phyloP scores from a whole-genome alignment of 495 filamentous ascomycete genomes.

The Neurospora sp. region DNA sequence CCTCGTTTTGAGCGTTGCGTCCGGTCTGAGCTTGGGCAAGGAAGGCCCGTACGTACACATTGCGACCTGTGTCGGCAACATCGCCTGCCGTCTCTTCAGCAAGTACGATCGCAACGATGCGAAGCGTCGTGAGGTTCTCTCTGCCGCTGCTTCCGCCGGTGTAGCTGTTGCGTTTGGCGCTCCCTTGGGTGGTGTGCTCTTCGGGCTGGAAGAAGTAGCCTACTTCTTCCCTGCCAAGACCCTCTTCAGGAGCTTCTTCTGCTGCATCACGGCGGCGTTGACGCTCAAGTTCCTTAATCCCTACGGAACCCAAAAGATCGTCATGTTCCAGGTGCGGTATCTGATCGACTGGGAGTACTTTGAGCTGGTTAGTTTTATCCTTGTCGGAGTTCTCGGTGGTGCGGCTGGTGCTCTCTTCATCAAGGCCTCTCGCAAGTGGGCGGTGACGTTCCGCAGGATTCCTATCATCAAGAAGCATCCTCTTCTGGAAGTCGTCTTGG shows the following conservation, averaged over 20 bases:
- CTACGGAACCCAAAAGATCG: conserved; percentile 92
- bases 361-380: conserved; percentile 75
- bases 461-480: conserved; percentile 72
- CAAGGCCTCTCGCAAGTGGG: conserved; percentile 87
- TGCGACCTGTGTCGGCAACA: conserved; percentile 90
- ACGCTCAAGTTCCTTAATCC: conserved; percentile 92
- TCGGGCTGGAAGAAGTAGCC: conserved; percentile 87
- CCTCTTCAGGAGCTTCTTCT: conserved; percentile 95
- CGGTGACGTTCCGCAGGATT: conserved; percentile 75
- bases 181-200: conserved; percentile 85
- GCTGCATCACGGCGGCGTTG: conserved; percentile 84
- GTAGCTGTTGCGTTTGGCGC: conserved; percentile 94
- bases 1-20: conserved; percentile 80
- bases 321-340: conserved; percentile 91
- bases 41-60: conserved; percentile 98
- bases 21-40: conserved; percentile 87
- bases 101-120: conserved; percentile 95
- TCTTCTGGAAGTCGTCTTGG: conserved; percentile 76
- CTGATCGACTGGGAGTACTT: conserved; percentile 90
- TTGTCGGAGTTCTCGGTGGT: conserved; percentile 78
- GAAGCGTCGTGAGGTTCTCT: conserved; percentile 78
- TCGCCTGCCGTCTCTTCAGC: conserved; percentile 79
- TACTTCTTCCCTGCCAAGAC: conserved; percentile 99
- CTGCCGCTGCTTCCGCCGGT: conserved; percentile 83
- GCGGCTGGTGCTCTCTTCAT: conserved; percentile 86